Base-by-base conservation (phyloP, 2,329 filamentous ascomycete genomes). In the Ceratocystis lukuohia region DNA sequence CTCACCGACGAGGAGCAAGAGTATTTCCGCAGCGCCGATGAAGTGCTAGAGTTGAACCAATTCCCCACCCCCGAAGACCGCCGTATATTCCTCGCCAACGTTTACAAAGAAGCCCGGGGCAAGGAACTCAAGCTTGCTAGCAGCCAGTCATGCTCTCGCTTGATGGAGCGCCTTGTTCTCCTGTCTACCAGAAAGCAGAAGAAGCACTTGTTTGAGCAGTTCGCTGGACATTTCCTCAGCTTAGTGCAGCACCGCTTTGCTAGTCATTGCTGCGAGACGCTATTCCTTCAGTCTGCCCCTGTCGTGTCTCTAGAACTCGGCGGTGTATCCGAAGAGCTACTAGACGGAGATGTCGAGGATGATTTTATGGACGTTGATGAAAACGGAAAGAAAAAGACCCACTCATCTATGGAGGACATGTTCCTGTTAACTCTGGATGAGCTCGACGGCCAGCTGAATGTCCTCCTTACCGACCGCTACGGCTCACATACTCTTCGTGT, bases 111-210 rank as follows among this genome's bases (percentile, higher is more conserved):
- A 76, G 91, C 92, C 0, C 81, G 86, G 68, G 91, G 91, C 69
- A 97, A 97, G 76, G 94, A 97, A 75, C 80, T 99, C 73, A 99
- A 97, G 80, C 84, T 99, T 69, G 92, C 92, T 28, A 94, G 90
- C 77, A 96, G 91, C 75, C 94, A 99, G 77, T 94, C 90, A 2
- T 96, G 92, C 76, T 99, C 94, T 64, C 82, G 94, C 17, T 78
- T 99, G 65, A 88, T 97, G 86, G 94, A 99, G 78, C 83, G 91
- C 41, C 77, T 99, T 73, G 95, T 99, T 65, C 81, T 92, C 65
- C 78, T 96, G 69, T 93, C 91, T 33, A 88, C 84, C 44, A 81
- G 87, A 41, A 78, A 79, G 20, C 94, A 97, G 77, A 87, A 96
- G 75, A 96, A 96, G 80, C 82, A 82, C 61, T 77, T 99, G 22